Conservation (phyloP, 2,329 filamentous ascomycete genomes). For the Ascomycota sp. region DNA sequence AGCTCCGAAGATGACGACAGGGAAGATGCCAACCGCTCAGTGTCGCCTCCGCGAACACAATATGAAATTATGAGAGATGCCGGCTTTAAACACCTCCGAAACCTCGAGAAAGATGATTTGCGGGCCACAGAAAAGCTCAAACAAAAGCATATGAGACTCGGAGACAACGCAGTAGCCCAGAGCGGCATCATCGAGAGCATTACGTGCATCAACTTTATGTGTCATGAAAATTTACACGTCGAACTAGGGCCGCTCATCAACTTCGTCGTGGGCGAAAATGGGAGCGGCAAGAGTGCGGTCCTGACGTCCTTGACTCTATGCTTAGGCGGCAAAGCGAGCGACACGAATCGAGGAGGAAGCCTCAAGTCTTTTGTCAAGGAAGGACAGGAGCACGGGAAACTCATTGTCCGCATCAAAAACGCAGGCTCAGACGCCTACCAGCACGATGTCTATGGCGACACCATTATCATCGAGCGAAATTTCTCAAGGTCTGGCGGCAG, state of each 20-base stretch:
- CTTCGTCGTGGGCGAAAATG: conserved; percentile 94
- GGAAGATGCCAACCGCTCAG: conserved; percentile 7
- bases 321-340: conserved; percentile 80
- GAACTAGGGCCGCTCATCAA: conserved; percentile 88
- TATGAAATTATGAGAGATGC: conserved; percentile 41
- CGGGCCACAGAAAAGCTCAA: conserved; percentile 44
- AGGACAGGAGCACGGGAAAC: conserved; percentile 53
- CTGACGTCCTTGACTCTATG: conserved; percentile 84
- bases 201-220: conserved; percentile 90
- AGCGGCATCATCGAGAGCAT: conserved; percentile 78
- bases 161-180: conserved; percentile 56
- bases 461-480: conserved; percentile 77
- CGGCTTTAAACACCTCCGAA: conserved; percentile 34
- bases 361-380: conserved; percentile 84
- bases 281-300: conserved; percentile 91
- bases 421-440: conserved; percentile 69
- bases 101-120: conserved; percentile 38
- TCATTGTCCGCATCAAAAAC: conserved; percentile 82
- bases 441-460: conserved; percentile 60
- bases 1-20: conserved; percentile 13
- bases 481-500: conserved; percentile 58
- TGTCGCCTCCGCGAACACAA: conserved; percentile 30
- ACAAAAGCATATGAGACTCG: conserved; percentile 24
- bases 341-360: conserved; percentile 79
- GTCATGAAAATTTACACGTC: conserved; percentile 63